Percentiles rank a stretch among this genome's conserved stretches.
Conservation (phyloP, 192 early-diverging fungal genomes). For the Entrophospora sp. region DNA sequence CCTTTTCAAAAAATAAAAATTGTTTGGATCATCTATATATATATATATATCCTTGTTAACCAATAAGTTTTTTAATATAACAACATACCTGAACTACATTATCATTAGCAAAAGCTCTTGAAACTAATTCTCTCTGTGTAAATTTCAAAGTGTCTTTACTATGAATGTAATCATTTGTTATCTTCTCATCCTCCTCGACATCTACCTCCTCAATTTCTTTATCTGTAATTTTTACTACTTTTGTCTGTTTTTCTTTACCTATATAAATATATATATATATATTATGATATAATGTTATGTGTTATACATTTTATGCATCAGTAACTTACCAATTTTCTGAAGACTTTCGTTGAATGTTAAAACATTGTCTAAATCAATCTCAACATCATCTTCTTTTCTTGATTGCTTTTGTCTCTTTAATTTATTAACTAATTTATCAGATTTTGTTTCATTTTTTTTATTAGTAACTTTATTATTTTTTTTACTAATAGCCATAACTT, state of each 20-base stretch:
- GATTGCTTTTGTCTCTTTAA: slow-evolving; percentile 42
- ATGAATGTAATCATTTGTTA: too few species aligned
- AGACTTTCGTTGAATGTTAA: slow-evolving; percentile 44
- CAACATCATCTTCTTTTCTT: slow-evolving; percentile 52
- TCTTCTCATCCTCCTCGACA: too few species aligned
- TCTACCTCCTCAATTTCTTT: too few species aligned
- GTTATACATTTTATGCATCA: too few species aligned
- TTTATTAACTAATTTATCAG: slow-evolving; percentile 57
- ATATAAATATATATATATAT: too few species aligned
- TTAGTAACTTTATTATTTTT: slow-evolving; percentile 41
- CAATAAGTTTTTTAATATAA: neutral
- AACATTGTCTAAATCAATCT: slow-evolving; percentile 61
- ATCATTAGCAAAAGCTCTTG: slow-evolving; percentile 90
- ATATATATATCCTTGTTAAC: neutral
- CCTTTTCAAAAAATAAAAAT: too few species aligned
- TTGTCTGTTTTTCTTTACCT: too few species aligned
- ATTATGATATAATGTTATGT: too few species aligned
- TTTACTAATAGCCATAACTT: slow-evolving; percentile 40
- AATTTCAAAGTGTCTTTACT: too few species aligned
- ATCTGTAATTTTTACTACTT: too few species aligned
- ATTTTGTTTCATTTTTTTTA: slow-evolving; percentile 45
- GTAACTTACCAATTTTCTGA: slow-evolving; percentile 27
- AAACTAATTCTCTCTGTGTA: slow-evolving; percentile 73
- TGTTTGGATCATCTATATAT: too few species aligned
- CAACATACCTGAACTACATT: slow-evolving; percentile 57